Evolutionary conservation across 169 alveolate genomes (phyloP), one percentile per base, ranked within the genome.

Genomic region (Eimeria necatrix): DNA sequence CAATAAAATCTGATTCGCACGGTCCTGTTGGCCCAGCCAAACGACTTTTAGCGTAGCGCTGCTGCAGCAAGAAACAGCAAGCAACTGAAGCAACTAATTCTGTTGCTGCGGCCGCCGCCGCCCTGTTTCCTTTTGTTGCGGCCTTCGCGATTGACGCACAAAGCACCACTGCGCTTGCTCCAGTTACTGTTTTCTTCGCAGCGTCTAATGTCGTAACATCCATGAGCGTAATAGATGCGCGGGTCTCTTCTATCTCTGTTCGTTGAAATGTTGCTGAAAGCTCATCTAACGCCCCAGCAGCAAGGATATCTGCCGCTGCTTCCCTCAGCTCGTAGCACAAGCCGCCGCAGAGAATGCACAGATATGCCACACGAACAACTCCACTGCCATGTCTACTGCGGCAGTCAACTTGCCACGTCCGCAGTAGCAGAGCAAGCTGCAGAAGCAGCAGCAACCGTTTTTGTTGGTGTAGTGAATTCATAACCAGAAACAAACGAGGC

Each of bases 261-360:
- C 22, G 49, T n/a, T 48, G 61, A 8, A 60, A 5, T 18, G 64
- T 49, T 41, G 26, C 20, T 26, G 92, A 60, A 26, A 85, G 92
- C 64, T 85, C 92, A 78, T 85, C 92, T 85, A 85, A 41, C 4
- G 92, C 92, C 18, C 80, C 92, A 41, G 92, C 92, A 41, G 92
- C 80, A 60, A 85, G 80, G 24, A 85, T 41, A 78, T 85, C 92
- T 14, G 81, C 76, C 32, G 92, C 92, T 85, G 61, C 76, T 46
- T 85, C 92, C 24, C 92, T 51, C 81, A 85, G 61, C 61, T 85
- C 92, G 18, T 59, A 32, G 92, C 80, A 56, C 16, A 60, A 76
- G n/a, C 61, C 92, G 61, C 6, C 5, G 64, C 60, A 81, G 16
- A 60, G 80, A 5, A 85, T 61, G 61, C 81, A 85, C 76, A 41